phyloP scores from a whole-genome alignment of 495 filamentous ascomycete genomes.

The Aspergillus affinis region DNA sequence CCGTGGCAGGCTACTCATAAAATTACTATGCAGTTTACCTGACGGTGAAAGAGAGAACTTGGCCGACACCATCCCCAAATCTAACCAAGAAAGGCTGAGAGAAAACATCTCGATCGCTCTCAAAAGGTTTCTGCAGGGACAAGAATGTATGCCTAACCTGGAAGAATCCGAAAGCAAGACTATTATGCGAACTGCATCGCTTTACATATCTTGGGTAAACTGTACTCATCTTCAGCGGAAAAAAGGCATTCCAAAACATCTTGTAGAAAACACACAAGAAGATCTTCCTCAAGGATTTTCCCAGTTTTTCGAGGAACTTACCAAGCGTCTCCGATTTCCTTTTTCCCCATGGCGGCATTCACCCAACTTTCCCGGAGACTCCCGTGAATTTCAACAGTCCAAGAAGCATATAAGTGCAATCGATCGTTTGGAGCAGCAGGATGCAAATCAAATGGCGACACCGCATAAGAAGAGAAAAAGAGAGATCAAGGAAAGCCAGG shows the following conservation, averaged over 20 bases:
- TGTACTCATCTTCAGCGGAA: slow-evolving; percentile 19
- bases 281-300: slow-evolving; percentile 19
- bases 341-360: too few species aligned
- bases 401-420: not conserved
- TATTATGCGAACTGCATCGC: slow-evolving; percentile 33
- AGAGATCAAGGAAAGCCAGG: slow-evolving; percentile 43
- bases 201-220: slow-evolving; percentile 44
- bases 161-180: slow-evolving; percentile 12
- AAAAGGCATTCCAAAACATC: slow-evolving; percentile 19
- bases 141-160: slow-evolving; percentile 13
- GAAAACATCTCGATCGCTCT: slow-evolving; percentile 11
- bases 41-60: slow-evolving; percentile 17
- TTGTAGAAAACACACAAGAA: slow-evolving; percentile 19
- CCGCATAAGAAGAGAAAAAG: slow-evolving; percentile 49
- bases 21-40: slow-evolving; percentile 19
- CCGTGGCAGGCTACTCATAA: slow-evolving; percentile 33
- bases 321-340: slow-evolving; percentile 16
- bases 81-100: slow-evolving; percentile 4
- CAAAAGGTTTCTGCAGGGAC: slow-evolving; percentile 10
- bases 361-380: too few species aligned
- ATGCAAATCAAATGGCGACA: slow-evolving; percentile 6
- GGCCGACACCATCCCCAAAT: slow-evolving; percentile 15
- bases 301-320: slow-evolving; percentile 28
- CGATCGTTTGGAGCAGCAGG: not conserved
- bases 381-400: too few species aligned